These are phyloP conservation scores for Gynochthodes officinalis DNA, from an alignment of 257 asterid genomes.

Conservation along the genomic window DNA sequence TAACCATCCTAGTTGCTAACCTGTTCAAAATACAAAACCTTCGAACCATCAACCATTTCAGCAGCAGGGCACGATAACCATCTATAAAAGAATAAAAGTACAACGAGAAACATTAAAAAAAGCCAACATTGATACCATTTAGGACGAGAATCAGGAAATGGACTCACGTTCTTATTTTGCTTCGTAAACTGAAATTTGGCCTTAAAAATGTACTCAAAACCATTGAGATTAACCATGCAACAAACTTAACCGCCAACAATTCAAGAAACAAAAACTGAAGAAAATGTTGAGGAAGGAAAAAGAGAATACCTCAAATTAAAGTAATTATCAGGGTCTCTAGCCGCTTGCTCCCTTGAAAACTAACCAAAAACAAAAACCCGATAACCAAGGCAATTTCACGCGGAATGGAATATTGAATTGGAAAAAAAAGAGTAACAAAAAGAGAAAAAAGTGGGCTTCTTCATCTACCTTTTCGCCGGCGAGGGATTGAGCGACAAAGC, in stretches of 20 bases:
- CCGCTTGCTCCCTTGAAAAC: constrained; percentile 94
- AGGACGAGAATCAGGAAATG: not conserved
- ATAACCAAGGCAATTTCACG: not conserved
- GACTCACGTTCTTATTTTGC: not conserved
- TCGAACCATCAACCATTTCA: constrained; percentile 96
- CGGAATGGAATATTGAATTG: no score
- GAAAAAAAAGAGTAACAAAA: not conserved
- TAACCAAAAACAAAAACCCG: constrained; percentile 16
- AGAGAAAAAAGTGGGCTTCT: not conserved
- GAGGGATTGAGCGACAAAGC: constrained; percentile 88
- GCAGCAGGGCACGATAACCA: constrained; percentile 96
- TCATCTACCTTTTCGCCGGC: constrained; percentile 76
- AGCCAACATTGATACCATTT: not conserved
- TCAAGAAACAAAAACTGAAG: not conserved
- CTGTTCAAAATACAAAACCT: constrained; percentile 92
- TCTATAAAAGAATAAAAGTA: constrained; percentile 35
- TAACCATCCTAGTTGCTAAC: constrained; percentile 29
- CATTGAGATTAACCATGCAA: not conserved
- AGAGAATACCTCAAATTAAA: constrained; percentile 79
- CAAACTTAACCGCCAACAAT: not conserved
- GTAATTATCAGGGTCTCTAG: constrained; percentile 91
- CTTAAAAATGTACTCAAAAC: not conserved
- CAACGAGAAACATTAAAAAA: not conserved
- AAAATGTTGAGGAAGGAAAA: not conserved
- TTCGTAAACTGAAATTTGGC: not conserved